Percentiles rank a stretch among this genome's conserved stretches.
These are phyloP conservation scores for Talaromyces piceae DNA, from an alignment of 2,329 filamentous ascomycete species.

Conservation along the genomic window DNA sequence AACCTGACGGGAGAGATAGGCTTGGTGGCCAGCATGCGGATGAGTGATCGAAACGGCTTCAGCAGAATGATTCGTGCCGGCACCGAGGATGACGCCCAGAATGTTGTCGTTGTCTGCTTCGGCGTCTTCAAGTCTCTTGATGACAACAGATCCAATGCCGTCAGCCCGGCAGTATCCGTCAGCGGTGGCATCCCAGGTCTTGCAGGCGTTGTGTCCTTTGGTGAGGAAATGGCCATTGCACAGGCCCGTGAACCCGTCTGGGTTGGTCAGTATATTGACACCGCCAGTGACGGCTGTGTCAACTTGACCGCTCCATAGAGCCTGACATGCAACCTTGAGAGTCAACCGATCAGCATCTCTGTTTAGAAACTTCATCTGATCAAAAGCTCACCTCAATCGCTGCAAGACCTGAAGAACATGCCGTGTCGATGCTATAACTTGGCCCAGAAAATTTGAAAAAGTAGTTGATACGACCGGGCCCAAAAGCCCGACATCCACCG, in stretches of 20 bases:
- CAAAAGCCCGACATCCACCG: conserved; percentile 54
- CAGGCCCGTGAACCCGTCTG: conserved; percentile 69
- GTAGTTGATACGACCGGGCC: conserved; percentile 60
- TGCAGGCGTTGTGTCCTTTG: conserved; percentile 62
- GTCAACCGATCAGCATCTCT: neutral
- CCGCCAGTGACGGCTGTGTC: conserved; percentile 73
- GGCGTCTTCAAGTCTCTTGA: conserved; percentile 76
- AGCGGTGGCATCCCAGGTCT: conserved; percentile 72
- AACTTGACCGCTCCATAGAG: conserved; percentile 67
- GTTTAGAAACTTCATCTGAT: neutral
- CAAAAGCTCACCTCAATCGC: conserved; percentile 55
- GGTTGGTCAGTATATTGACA: conserved; percentile 67
- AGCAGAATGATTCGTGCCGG: conserved; percentile 73
- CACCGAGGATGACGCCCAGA: conserved; percentile 67
- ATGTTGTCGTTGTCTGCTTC: conserved; percentile 61
- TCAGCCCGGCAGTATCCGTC: conserved; percentile 80
- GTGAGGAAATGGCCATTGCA: conserved; percentile 72
- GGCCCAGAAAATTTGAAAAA: conserved; percentile 70
- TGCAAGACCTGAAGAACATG: conserved; percentile 66
- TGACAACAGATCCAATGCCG: conserved; percentile 63
- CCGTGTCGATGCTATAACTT: conserved; percentile 67
- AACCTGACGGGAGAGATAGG: conserved; percentile 61
- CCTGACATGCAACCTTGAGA: conserved; percentile 52
- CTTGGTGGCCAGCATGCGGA: conserved; percentile 70
- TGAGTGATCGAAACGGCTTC: conserved; percentile 77